Conservation (phyloP, 139 green algal genomes). For the Raphidocelis subcapitata region DNA sequence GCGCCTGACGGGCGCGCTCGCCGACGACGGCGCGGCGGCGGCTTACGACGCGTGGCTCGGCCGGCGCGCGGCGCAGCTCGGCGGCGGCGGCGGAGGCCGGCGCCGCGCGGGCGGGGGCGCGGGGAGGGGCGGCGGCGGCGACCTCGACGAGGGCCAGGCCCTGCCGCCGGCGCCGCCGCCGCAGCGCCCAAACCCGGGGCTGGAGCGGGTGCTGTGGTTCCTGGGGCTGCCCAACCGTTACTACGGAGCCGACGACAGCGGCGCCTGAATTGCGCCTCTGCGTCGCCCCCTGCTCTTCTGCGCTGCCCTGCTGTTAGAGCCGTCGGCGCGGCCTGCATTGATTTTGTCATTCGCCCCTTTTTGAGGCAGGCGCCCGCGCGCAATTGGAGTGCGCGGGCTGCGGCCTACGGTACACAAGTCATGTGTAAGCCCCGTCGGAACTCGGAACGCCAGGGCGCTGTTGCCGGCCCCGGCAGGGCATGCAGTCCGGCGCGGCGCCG, state of each 20-base stretch:
- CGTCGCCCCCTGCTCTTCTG: too few relatives aligned
- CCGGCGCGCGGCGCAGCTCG: neutral
- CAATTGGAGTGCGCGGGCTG: too few relatives aligned
- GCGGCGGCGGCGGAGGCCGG: neutral
- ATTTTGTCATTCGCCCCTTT: too few relatives aligned
- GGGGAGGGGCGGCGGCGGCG: neutral
- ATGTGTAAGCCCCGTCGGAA: too few relatives aligned
- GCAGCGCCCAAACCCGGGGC: slow-evolving; percentile 22
- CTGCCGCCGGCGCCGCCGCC: neutral
- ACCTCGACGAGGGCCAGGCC: neutral
- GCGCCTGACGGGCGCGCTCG: slow-evolving; percentile 48
- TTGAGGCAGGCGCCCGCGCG: too few relatives aligned
- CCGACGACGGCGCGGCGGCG: neutral
- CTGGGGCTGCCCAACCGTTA: slow-evolving; percentile 75
- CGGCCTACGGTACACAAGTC: too few relatives aligned
- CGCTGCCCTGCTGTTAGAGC: too few relatives aligned
- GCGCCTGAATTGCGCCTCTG: too few relatives aligned
- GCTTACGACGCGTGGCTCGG: slow-evolving; percentile 21
- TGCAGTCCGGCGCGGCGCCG: too few relatives aligned
- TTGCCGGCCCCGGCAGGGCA: too few relatives aligned
- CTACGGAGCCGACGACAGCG: slow-evolving; percentile 18
- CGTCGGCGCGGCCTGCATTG: too few relatives aligned
- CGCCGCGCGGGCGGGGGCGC: neutral
- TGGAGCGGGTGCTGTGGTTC: slow-evolving; percentile 77
- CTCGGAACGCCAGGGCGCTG: too few relatives aligned